Conservation (phyloP, 805 yeast genomes). For the Candida methanosorbosa region DNA sequence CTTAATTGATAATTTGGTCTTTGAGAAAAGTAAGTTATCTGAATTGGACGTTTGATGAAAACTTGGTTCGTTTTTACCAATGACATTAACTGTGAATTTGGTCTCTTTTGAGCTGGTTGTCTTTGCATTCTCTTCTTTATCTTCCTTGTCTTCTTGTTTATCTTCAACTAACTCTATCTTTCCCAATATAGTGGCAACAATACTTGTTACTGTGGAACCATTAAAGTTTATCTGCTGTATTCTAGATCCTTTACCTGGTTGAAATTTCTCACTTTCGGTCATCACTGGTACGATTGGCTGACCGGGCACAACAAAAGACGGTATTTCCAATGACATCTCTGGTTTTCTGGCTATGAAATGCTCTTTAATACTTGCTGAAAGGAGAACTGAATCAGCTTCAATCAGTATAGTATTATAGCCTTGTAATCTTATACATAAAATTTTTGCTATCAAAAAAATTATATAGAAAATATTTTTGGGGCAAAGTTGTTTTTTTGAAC, state of each 20-base stretch:
- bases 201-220: slow-evolving; percentile 27
- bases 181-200: slow-evolving; percentile 59
- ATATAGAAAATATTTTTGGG: no score
- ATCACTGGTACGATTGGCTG: slow-evolving; percentile 61
- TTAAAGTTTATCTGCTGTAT: slow-evolving; percentile 35
- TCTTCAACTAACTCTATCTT: slow-evolving; percentile 29
- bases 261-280: slow-evolving; percentile 30
- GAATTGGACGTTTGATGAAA: neutral
- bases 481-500: no score
- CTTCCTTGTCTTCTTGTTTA: slow-evolving; percentile 10
- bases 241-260: slow-evolving; percentile 60
- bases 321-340: slow-evolving; percentile 18
- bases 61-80: slow-evolving; percentile 16
- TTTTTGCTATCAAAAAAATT: no score
- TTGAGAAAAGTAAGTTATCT: neutral
- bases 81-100: slow-evolving; percentile 10
- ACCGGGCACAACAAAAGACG: slow-evolving; percentile 65
- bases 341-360: no score
- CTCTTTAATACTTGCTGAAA: no score
- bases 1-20: slow-evolving; percentile 22
- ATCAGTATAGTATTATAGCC: no score
- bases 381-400: no score
- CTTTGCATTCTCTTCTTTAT: slow-evolving; percentile 11
- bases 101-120: slow-evolving; percentile 7
- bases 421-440: no score